Evolutionary conservation across 2,329 filamentous ascomycete genomes (phyloP).

Genomic region (Didymella glomerata): DNA sequence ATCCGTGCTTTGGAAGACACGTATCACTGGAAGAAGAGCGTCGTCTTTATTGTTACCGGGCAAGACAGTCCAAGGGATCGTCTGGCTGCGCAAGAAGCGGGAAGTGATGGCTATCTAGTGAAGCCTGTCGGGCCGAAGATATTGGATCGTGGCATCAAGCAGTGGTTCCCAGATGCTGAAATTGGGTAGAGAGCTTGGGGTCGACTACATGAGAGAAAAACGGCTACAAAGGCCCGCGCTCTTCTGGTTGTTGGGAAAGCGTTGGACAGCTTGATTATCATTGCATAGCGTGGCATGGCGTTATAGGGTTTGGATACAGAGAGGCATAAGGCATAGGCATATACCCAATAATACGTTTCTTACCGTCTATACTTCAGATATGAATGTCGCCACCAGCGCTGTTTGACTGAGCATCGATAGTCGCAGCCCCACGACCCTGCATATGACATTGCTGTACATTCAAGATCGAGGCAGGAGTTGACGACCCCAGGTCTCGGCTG

Average conservation of each 20-base stretch:
- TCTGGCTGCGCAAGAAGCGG: constrained; percentile 35
- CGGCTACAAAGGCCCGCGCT: too few species aligned
- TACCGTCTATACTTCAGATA: neutral
- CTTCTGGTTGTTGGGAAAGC: neutral
- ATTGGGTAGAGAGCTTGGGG: constrained; percentile 7
- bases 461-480: neutral
- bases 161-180: constrained; percentile 31
- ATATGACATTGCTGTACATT: neutral
- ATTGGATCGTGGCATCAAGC: constrained; percentile 34
- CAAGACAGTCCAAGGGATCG: constrained; percentile 43
- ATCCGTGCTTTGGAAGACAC: constrained; percentile 47
- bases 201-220: neutral
- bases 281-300: constrained; percentile 14
- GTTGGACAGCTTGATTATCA: neutral
- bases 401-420: neutral
- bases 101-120: constrained; percentile 43
- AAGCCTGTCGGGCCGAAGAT: constrained; percentile 46
- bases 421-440: neutral
- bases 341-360: constrained; percentile 8
- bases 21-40: constrained; percentile 31
- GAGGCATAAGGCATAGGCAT: neutral
- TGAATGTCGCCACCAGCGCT: neutral
- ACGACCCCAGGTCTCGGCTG: neutral
- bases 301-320: neutral
- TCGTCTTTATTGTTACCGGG: constrained; percentile 48